Evolutionary conservation across 2,329 filamentous ascomycete genomes (phyloP), one percentile per base, ranked within the genome.

Genomic region (Hypoxylon sp.): DNA sequence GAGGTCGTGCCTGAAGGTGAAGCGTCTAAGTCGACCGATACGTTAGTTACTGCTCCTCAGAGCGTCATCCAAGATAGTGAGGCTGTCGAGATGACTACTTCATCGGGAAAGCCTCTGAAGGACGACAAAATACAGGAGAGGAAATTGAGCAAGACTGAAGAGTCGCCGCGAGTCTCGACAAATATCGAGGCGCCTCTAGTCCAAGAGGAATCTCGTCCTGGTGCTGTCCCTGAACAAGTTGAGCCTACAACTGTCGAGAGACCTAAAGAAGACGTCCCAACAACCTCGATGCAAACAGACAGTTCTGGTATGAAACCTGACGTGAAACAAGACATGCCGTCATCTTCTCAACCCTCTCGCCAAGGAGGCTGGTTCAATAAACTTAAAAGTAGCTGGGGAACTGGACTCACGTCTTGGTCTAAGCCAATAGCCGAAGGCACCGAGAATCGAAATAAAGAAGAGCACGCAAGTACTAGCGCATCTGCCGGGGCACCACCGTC

Each of bases 101-200:
- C 49, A 23, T 38, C 66, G 55, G 69, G 71, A 28, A 63, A 69
- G 64, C 77, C 78, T 32, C 82, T 82, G 73, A 83, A 82, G 53
- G 78, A 80, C 28, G 82, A 81, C 72, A 80, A 80, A 49, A 60
- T 50, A 34, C 59, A 57, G 52, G 82, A 82, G 65, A 75, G 73
- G 5, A 74, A 78, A 48, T 68, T 71, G 28, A 68, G 46, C 34
- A 56, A 77, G 69, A 55, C 60, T 57, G 7, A 75, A 71, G 73
- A 73, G 10, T 38, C 67, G 13, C 34, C 51, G 11, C 34, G 48
- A 6, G 51, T 21, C 13, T n/a, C 25, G 7, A 28, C 49, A 55
- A 28, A 30, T 36, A 19, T 25, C 21, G 56, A 48, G n/a, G 32
- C 23, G 5, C 55, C 51, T 38, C 56, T 23, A 17, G 19, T 56